These are phyloP conservation scores for Gossypium australe DNA, from an alignment of 345 rosid species.

Conservation along the genomic window DNA sequence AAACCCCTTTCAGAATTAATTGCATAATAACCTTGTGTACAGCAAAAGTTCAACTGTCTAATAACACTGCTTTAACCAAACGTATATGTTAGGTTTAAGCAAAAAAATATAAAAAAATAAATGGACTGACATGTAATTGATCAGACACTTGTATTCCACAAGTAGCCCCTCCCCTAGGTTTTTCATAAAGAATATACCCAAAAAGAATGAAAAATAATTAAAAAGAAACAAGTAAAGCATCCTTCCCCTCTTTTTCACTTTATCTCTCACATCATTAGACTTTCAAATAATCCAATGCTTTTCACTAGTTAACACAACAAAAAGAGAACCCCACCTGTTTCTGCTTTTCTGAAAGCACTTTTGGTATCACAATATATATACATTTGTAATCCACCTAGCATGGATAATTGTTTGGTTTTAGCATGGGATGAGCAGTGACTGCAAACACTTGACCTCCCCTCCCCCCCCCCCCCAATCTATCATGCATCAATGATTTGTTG, in stretches of 20 bases:
- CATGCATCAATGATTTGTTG: background rate
- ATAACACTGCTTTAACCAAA: background rate
- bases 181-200: constrained; percentile 10
- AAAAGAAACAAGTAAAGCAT: constrained; percentile 15
- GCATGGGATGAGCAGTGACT: background rate
- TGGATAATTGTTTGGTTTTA: constrained; percentile 4
- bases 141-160: background rate
- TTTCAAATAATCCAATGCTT: constrained; percentile 1
- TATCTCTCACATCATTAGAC: background rate
- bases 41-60: background rate
- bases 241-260: background rate
- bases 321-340: background rate
- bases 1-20: background rate
- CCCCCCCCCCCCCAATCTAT: too few species aligned
- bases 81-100: background rate
- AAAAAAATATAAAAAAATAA: background rate
- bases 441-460: too few species aligned
- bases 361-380: background rate
- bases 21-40: background rate
- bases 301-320: constrained; percentile 15
- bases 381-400: background rate
- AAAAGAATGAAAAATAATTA: background rate
- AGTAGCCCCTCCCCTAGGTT: background rate
- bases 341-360: background rate
- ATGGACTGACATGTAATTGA: background rate